Base-by-base conservation (phyloP, 2,329 filamentous ascomycete species). In the Diaporthe sp. region DNA sequence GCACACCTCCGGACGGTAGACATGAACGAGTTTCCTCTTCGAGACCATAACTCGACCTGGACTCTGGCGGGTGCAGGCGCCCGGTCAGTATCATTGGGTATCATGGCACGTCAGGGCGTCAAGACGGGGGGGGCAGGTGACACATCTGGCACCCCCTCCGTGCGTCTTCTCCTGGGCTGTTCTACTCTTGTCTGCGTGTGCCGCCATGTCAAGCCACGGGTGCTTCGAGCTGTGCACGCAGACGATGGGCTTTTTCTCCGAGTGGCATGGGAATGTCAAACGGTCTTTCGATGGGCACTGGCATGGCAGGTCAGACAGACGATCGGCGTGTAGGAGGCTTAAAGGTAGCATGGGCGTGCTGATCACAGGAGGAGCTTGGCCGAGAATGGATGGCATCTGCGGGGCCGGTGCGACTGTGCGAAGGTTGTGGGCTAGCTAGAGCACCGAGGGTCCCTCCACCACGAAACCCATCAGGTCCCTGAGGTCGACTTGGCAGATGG, bases 271-370 rank as follows among this genome's bases (percentile, higher is more conserved):
- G 55, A 53, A 61, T 51, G 27, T 59, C 22, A 8, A 50, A 27
- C 37, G 69, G 25, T 30, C 37, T 59, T 25, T 39, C 53, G 22
- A 55, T 72, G 35, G 35, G 51, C 59, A 66, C 37, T 25, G 44
- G 44, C 44, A 22, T 22, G 58, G 61, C 61, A 53, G 63, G 63
- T 37, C 44, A 66, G 63, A 50, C 63, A 53, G 63, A 13, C 63
- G 63, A 68, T 68, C 63, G 47, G 27, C 63, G 19, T 68, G 47
- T 32, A 68, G 32, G 63, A 68, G 63, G 63, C 63, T 68, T 68
- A 68, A 68, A 68, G 63, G 63, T 53, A 53, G 63, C 63, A 68
- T 68, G 47, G 32, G 63, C 63, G 63, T 68, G 63, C 47, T 68
- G 47, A 68, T 68, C 63, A 68, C 63, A 68, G 47, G 4, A 53